Conservation (phyloP, 768 basidiomycete genomes). For the Lactifluus hygrophoroides region DNA sequence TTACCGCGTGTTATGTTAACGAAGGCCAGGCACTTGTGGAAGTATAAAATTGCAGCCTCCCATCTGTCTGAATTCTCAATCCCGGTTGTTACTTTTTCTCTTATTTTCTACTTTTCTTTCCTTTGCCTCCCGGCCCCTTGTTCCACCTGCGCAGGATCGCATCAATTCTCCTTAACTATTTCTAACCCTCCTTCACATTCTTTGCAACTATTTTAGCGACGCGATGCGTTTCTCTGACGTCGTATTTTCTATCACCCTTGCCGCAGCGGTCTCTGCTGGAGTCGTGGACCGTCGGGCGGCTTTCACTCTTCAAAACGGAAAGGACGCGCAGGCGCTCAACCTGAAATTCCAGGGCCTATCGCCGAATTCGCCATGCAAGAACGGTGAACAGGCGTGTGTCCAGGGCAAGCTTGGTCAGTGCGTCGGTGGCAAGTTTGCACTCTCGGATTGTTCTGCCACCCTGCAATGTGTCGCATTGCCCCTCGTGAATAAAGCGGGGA, state of each 20-base stretch:
- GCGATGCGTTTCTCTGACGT: slow-evolving; percentile 11
- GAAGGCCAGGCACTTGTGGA: not conserved
- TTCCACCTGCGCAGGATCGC: slow-evolving; percentile 10
- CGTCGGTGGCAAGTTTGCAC: slow-evolving; percentile 17
- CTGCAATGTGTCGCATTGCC: slow-evolving; percentile 25
- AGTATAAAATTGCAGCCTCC: not conserved
- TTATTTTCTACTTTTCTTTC: not conserved
- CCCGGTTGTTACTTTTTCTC: not conserved
- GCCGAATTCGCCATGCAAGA: slow-evolving; percentile 28
- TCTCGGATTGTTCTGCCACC: slow-evolving; percentile 9
- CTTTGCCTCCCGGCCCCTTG: not conserved
- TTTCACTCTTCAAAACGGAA: slow-evolving; percentile 20
- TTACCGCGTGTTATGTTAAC: not conserved
- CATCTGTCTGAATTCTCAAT: not conserved
- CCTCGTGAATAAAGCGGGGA: slow-evolving; percentile 27
- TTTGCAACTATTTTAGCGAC: not conserved
- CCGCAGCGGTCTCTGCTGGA: slow-evolving; percentile 8
- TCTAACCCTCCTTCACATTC: not conserved
- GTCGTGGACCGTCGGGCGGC: slow-evolving; percentile 18
- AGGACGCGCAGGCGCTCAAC: slow-evolving; percentile 24
- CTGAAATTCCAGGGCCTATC: slow-evolving; percentile 18
- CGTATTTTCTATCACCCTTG: not conserved
- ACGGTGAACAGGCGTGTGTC: slow-evolving; percentile 25
- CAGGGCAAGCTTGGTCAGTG: slow-evolving; percentile 21
- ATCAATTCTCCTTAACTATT: not conserved